Evolutionary conservation across 108 stramenopile species (phyloP).

Genomic region (Nannochloropsis oceanica): DNA sequence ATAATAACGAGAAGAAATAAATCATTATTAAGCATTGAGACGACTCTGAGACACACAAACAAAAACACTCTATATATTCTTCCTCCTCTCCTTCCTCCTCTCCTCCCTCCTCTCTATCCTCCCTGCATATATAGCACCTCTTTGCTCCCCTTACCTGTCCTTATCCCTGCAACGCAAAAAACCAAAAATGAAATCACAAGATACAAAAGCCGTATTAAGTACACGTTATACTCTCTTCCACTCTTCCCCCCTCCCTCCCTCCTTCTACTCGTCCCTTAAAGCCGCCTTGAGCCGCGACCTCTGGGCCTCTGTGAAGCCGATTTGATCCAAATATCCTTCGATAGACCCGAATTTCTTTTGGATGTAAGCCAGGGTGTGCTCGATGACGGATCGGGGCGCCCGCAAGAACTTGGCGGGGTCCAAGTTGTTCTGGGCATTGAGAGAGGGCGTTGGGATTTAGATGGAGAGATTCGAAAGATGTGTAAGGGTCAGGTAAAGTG

Average conservation of each 20-base stretch:
- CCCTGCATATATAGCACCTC: neutral
- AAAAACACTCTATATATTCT: too few relatives aligned
- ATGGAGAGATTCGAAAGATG: neutral
- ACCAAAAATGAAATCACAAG: too few relatives aligned
- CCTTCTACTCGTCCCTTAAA: neutral
- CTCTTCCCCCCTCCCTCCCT: neutral
- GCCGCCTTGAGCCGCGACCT: conserved; percentile 2
- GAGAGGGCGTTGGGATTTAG: neutral
- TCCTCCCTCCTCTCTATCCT: neutral
- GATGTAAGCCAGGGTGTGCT: conserved; percentile 4
- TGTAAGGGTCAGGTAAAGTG: neutral
- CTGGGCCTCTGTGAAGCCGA: conserved; percentile 21
- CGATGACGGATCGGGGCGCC: conserved; percentile 27
- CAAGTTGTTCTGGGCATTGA: conserved; percentile 6
- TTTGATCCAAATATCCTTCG: conserved; percentile 20
- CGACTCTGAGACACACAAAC: too few relatives aligned
- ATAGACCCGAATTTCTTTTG: conserved; percentile 10
- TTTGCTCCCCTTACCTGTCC: too few relatives aligned
- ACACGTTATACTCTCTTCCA: too few relatives aligned
- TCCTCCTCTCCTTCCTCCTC: neutral
- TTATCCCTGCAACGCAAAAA: too few relatives aligned
- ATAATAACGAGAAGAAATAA: too few relatives aligned
- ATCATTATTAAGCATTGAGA: too few relatives aligned
- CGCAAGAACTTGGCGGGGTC: conserved; percentile 21
- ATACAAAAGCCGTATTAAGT: too few relatives aligned